Base-by-base conservation (phyloP, 2,329 filamentous ascomycete species). In the Hypomyces perniciosus region DNA sequence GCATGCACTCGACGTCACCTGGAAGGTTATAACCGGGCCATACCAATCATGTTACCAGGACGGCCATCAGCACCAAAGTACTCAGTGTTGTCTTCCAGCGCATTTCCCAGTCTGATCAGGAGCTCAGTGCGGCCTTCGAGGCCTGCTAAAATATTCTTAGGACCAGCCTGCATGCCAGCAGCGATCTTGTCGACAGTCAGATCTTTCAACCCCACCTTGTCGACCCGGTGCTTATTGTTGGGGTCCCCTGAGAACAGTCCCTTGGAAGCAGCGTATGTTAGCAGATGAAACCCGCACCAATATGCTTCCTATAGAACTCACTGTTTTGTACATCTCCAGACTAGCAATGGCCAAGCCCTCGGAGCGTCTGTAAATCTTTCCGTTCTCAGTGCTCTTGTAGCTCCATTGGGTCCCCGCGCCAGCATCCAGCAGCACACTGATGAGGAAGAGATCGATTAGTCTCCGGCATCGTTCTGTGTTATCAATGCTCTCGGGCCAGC, bases 11-110 rank as follows among this genome's bases (percentile, higher is more conserved):
- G 31, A 31, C 37, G 13, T 31, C 10, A 47, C 47, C 29, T 42
- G 5, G 13, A 67, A 3, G 37, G 12, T 31, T 44, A 33, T 31
- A n/a, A 29, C 8, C 9, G 6, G 6, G 4, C 13, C 79, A 61
- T 76, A 93, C 90, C 90, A 55, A 97, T 83, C 84, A 99, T 90
- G 66, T 96, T 95, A 59, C 93, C 93, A 8, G 93, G 93, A 52
- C 93, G 80, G 46, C 85, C 88, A 63, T 91, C 84, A 1, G 80
- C 77, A 27, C 92, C 92, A 68, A 96, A 99, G 60, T 90, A 86
- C 46, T 93, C 86, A 52, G 82, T 77, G 64, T 92, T 90, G 56
- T 85, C 79, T 3, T 76, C 72, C 49, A 99, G 72, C 5, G 92
- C 91, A 56, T 84, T 78, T 9, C 83, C 83, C 1, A 99, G 77